phyloP scores from a whole-genome alignment of 2,329 filamentous ascomycete genomes.

The Xylariaceae sp. region DNA sequence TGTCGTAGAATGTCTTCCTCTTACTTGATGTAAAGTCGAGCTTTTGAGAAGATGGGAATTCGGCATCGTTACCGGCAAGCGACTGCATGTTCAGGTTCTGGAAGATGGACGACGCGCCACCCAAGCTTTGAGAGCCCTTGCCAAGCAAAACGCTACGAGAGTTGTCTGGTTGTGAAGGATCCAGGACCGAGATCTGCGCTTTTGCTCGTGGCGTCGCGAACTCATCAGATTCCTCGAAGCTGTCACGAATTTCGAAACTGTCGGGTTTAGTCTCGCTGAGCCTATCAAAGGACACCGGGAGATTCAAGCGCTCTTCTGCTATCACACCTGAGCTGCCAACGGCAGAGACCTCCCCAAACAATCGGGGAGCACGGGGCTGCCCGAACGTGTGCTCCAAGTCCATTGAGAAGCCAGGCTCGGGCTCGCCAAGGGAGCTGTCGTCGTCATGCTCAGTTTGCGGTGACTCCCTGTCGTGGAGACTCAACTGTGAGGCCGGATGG shows the following conservation, averaged over 20 bases:
- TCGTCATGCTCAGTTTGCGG: conserved; percentile 26
- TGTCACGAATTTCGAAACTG: conserved; percentile 38
- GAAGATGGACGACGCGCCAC: conserved; percentile 42
- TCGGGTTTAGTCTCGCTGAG: conserved; percentile 34
- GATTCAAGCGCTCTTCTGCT: conserved; percentile 43
- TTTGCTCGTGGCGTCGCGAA: conserved; percentile 32
- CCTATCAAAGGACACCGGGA: conserved; percentile 35
- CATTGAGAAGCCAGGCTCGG: conserved; percentile 37
- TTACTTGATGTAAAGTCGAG: conserved; percentile 47
- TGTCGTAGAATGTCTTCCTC: conserved; percentile 47
- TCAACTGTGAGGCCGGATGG: conserved; percentile 58
- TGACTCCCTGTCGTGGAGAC: conserved; percentile 44
- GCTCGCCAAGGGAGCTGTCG: conserved; percentile 26
- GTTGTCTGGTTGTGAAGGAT: conserved; percentile 17
- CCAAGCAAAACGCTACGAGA: conserved; percentile 26
- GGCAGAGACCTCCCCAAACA: conserved; percentile 55
- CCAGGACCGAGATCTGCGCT: conserved; percentile 16
- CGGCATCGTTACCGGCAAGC: conserved; percentile 19
- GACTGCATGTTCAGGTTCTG: conserved; percentile 41
- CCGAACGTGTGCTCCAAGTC: conserved; percentile 65
- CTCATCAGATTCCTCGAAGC: conserved; percentile 42
- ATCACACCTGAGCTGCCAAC: conserved; percentile 50
- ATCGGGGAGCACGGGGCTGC: conserved; percentile 35
- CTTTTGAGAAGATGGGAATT: conserved; percentile 18
- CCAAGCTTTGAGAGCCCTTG: conserved; percentile 48